Base-by-base conservation (phyloP, 371 early-diverging fungal species). In the Mucor velutinosus region DNA sequence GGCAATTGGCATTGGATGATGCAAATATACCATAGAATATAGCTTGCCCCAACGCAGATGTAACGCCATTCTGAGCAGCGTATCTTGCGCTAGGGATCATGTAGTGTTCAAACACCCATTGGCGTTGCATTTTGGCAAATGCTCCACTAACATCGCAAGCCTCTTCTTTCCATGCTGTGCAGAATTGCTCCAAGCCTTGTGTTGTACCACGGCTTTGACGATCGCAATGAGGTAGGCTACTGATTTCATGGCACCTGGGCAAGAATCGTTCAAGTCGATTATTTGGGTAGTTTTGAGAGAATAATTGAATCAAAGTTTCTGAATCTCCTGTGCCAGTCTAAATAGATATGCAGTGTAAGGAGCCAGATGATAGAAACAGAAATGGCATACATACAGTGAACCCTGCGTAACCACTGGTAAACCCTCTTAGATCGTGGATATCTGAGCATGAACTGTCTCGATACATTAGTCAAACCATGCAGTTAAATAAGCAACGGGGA, bases 301-400 rank as follows among this genome's bases (percentile, higher is more conserved):
- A 83, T 10, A 64, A 66, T 19, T 77, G 29, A 5, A 88, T 68
- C 5, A 88, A 70, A 2, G 70, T 72, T 63, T 78, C 75, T 0
- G 82, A 77, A 58, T 86, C 86, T 8, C 82, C 79, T 49, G 86
- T 85, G n/a, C 81, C 84, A 7, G 86, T 82, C 79, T 78, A 62
- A 39, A 49, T 11, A 45, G 14, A 27, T 15, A 33, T 53, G 2
- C 29, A 29, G 33, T 7, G 37, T 58, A 5, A 35, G 33, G 30
- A 7, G 11, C 12, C 2, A 49, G n/a, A 49, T n/a, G 8, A n/a
- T 11, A 49, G 4, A 49, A 8, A 49, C 33, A 33, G 21, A 15
- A 14, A 53, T 53, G 7, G 23, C 4, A 27, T 27, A 39, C 49
- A 35, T 72, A 76, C 79, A 56, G 85, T 85, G 58, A 87, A 88